Base-by-base conservation (phyloP, 192 early-diverging fungal species). In the Thamnidium elegans region DNA sequence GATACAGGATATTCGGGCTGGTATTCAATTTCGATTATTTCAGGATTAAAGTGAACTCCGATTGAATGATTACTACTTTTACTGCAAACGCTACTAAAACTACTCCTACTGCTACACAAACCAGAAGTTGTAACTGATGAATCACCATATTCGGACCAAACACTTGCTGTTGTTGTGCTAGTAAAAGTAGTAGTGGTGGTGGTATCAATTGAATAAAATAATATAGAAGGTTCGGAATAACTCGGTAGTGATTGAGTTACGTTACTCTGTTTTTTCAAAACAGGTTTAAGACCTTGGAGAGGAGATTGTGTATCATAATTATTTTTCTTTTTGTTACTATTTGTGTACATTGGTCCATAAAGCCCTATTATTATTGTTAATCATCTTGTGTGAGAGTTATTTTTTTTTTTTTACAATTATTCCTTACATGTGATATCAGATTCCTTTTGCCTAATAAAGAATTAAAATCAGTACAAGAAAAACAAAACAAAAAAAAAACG, bases 401-500 rank as follows among this genome's bases (percentile, higher is more conserved):
- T n/a, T n/a, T n/a, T n/a, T n/a, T n/a, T n/a, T n/a, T n/a, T n/a
- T n/a, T n/a, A n/a, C n/a, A n/a, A n/a, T n/a, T n/a, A n/a, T n/a
- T n/a, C n/a, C n/a, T n/a, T n/a, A 70, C 74, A 76, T 65, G 74
- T 76, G 45, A 76, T 68, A 55, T 76, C 74, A 20, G 69, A 66
- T 47, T 71, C 74, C 45, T 76, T 76, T 64, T 71, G 74, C 74
- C 74, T 76, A 63, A 23, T 59, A 20, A 58, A 11, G 14, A 39
- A 42, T 58, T 44, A 39, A 19, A 23, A 44, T 47, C 3, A 4
- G 34, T 39, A 9, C 6, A 48, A 15, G 11, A 3, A n/a, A 15
- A 7, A 47, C 5, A 20, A 43, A 39, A 23, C 36, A 17, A 58
- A 21, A 58, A 11, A 42, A 19, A 58, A 26, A 26, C 26, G 3